A percentile compares a stretch with the other conserved stretches of the same genome.
phyloP scores from a whole-genome alignment of 768 basidiomycete genomes.

The Suillus bovinus region DNA sequence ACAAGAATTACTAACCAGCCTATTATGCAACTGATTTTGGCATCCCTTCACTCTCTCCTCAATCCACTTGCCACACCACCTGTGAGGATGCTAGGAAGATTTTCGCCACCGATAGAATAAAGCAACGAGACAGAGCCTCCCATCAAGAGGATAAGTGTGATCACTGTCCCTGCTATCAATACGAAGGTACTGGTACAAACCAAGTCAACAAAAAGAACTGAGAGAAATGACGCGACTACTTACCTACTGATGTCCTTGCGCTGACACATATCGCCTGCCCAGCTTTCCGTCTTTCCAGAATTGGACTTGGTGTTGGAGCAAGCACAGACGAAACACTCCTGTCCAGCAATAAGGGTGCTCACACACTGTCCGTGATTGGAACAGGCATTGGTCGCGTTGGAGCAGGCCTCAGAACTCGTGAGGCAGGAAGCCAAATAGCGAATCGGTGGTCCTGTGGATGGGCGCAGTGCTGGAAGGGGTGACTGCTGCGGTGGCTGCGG shows the following conservation, averaged over 20 bases:
- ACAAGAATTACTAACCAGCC: neutral
- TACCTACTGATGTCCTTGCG: constrained; percentile 80
- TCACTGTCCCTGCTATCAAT: constrained; percentile 66
- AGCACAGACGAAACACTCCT: constrained; percentile 48
- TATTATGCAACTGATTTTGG: neutral
- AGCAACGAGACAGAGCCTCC: constrained; percentile 69
- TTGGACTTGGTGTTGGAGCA: constrained; percentile 50
- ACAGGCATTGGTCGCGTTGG: constrained; percentile 62
- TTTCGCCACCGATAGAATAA: constrained; percentile 56
- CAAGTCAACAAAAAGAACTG: constrained; percentile 1
- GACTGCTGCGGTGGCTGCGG: constrained; percentile 44
- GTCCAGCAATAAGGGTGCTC: constrained; percentile 57
- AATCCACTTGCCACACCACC: constrained; percentile 52
- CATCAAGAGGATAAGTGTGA: constrained; percentile 64
- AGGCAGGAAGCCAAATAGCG: constrained; percentile 66
- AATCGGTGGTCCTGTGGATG: constrained; percentile 50
- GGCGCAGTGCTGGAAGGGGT: constrained; percentile 44
- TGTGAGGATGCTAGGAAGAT: constrained; percentile 74
- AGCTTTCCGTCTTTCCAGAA: constrained; percentile 56
- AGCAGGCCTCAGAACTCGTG: constrained; percentile 52
- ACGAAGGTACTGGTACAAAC: constrained; percentile 60
- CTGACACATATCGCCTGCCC: constrained; percentile 79
- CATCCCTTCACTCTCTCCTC: constrained; percentile 49
- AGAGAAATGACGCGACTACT: constrained; percentile 31
- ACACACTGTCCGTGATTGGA: constrained; percentile 72